Conservation (phyloP, 768 basidiomycete species). For the Strobilomyces dryophilus region DNA sequence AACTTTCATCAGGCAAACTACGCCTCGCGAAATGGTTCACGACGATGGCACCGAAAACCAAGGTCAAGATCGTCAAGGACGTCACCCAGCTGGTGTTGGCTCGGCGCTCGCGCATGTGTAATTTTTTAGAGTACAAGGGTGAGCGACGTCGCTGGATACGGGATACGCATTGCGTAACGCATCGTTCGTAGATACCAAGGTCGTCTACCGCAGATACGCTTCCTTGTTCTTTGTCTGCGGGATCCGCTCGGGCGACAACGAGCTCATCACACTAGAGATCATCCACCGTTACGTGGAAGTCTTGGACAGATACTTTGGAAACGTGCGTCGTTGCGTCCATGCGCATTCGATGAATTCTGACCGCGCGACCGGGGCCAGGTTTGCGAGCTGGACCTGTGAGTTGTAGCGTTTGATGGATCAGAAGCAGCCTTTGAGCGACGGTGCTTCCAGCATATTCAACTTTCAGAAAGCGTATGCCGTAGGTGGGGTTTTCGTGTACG, state of each 20-base stretch:
- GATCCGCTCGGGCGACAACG: constrained; percentile 81
- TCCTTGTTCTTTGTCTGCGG: constrained; percentile 94
- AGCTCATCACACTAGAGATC: constrained; percentile 86
- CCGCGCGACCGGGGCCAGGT: constrained; percentile 43
- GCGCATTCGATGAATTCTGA: neutral
- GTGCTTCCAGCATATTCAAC: constrained; percentile 80
- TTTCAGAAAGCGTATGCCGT: constrained; percentile 95
- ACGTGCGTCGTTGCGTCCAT: constrained; percentile 28
- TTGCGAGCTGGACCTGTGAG: constrained; percentile 89
- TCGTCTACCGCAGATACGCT: constrained; percentile 94
- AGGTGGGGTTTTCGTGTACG: constrained; percentile 11
- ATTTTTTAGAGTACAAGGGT: constrained; percentile 97
- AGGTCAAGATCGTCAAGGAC: constrained; percentile 92
- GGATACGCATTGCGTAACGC: neutral
- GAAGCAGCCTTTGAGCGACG: neutral
- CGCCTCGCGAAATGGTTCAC: constrained; percentile 96
- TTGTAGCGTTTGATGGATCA: neutral
- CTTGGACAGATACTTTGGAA: constrained; percentile 59
- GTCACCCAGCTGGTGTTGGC: constrained; percentile 90
- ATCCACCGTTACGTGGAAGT: constrained; percentile 94
- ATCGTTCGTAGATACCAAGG: constrained; percentile 60
- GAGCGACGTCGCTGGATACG: constrained; percentile 16
- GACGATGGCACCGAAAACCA: constrained; percentile 74
- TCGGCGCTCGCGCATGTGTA: constrained; percentile 88
- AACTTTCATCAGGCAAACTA: constrained; percentile 65